A percentile compares a stretch with the other conserved stretches of the same genome.
These are phyloP conservation scores for Ophiobolus disseminans DNA, from an alignment of 2,329 filamentous ascomycete species.

Conservation along the genomic window DNA sequence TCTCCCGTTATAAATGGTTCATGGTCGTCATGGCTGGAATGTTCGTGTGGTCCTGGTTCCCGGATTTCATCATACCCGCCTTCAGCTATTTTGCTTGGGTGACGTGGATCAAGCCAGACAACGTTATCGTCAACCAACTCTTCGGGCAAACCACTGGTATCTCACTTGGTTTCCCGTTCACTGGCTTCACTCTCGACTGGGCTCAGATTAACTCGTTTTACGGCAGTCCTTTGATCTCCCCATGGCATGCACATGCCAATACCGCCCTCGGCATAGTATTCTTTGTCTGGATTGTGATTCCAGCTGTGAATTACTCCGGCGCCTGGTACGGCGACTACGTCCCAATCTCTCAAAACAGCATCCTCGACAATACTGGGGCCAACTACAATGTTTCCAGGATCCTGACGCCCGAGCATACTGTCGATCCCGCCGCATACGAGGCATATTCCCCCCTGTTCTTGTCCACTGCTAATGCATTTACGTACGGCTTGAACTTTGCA, in stretches of 20 bases:
- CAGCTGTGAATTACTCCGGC: slow-evolving; percentile 69
- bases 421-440: slow-evolving; percentile 70
- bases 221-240: slow-evolving; percentile 23
- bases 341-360: slow-evolving; percentile 63
- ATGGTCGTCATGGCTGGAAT: slow-evolving; percentile 23
- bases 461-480: slow-evolving; percentile 57
- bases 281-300: slow-evolving; percentile 66
- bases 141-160: slow-evolving; percentile 34
- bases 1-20: slow-evolving; percentile 35
- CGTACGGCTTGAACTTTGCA: slow-evolving; percentile 75
- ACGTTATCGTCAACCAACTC: slow-evolving; percentile 35
- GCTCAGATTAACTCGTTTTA: slow-evolving; percentile 24
- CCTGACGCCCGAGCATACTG: slow-evolving; percentile 65
- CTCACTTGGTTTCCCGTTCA: slow-evolving; percentile 18
- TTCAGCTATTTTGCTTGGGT: slow-evolving; percentile 31
- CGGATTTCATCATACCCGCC: slow-evolving; percentile 24
- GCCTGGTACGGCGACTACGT: slow-evolving; percentile 68
- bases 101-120: slow-evolving; percentile 36
- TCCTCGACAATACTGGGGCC: slow-evolving; percentile 73
- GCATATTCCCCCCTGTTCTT: slow-evolving; percentile 67
- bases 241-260: slow-evolving; percentile 68
- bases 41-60: slow-evolving; percentile 38
- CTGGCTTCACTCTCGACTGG: slow-evolving; percentile 38
- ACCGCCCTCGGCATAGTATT: slow-evolving; percentile 68
- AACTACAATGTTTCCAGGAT: slow-evolving; percentile 70